These are phyloP conservation scores for Diaporthe sp. DNA, from an alignment of 2,329 filamentous ascomycete species.

Conservation along the genomic window DNA sequence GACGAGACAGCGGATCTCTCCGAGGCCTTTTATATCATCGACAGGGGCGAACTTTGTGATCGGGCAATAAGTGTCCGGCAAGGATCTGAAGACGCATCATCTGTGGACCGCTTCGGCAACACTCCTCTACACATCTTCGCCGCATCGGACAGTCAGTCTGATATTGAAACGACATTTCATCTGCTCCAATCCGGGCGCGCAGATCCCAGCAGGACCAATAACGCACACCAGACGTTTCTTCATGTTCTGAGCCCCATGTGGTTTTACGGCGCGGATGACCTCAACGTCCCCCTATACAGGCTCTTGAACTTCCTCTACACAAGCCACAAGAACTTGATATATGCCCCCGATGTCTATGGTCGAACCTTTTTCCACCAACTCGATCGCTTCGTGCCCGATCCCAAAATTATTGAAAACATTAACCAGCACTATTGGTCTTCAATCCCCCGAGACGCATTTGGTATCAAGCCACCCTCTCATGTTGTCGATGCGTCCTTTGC, in stretches of 20 bases:
- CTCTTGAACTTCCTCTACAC: slow-evolving; percentile 48
- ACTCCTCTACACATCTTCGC: slow-evolving; percentile 59
- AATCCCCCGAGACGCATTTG: slow-evolving; percentile 62
- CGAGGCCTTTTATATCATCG: slow-evolving; percentile 42
- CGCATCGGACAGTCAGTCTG: slow-evolving; percentile 43
- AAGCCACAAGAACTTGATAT: slow-evolving; percentile 30
- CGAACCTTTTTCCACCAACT: slow-evolving; percentile 63
- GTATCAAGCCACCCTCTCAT: slow-evolving; percentile 43
- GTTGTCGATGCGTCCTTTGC: slow-evolving; percentile 21
- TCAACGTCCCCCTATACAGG: slow-evolving; percentile 40
- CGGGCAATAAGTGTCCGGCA: slow-evolving; percentile 39
- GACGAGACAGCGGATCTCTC: slow-evolving; percentile 37
- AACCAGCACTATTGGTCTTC: slow-evolving; percentile 36
- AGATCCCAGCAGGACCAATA: slow-evolving; percentile 49
- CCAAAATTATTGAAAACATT: slow-evolving; percentile 45
- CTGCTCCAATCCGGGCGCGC: slow-evolving; percentile 38
- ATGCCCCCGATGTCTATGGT: slow-evolving; percentile 58
- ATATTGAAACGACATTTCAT: slow-evolving; percentile 39
- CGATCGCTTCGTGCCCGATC: slow-evolving; percentile 36
- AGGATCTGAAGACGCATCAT: slow-evolving; percentile 31
- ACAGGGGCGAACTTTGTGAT: slow-evolving; percentile 43
- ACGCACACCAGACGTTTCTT: slow-evolving; percentile 60
- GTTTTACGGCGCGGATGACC: slow-evolving; percentile 42
- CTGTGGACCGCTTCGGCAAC: slow-evolving; percentile 57
- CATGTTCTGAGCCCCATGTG: slow-evolving; percentile 53